These are phyloP conservation scores for Metarhizium robertsii DNA, from an alignment of 2,329 filamentous ascomycete species.

Conservation along the genomic window DNA sequence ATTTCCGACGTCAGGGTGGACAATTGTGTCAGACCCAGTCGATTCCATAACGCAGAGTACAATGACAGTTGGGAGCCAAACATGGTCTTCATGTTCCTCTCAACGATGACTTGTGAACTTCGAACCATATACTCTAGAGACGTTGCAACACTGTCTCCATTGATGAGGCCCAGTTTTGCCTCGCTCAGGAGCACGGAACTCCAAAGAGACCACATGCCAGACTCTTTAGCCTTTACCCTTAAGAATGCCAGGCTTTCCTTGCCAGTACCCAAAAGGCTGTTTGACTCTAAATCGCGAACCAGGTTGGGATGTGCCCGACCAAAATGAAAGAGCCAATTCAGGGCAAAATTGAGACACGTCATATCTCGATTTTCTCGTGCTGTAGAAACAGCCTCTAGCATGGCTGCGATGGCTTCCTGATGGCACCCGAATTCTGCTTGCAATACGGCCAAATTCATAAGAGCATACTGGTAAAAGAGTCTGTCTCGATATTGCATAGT, in stretches of 20 bases:
- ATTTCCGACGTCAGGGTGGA: constrained; percentile 58
- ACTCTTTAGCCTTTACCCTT: constrained; percentile 76
- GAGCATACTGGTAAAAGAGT: constrained; percentile 85
- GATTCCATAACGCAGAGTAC: constrained; percentile 62
- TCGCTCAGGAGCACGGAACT: constrained; percentile 79
- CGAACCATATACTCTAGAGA: constrained; percentile 74
- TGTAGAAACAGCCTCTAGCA: constrained; percentile 92
- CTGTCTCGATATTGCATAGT: constrained; percentile 79
- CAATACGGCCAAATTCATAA: constrained; percentile 86
- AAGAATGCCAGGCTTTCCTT: constrained; percentile 77
- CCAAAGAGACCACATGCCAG: constrained; percentile 76
- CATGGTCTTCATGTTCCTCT: constrained; percentile 62
- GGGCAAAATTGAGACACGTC: constrained; percentile 84
- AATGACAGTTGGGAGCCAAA: constrained; percentile 68
- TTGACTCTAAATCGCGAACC: constrained; percentile 60
- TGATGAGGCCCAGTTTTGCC: constrained; percentile 67
- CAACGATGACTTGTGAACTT: constrained; percentile 72
- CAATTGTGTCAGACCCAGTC: constrained; percentile 54
- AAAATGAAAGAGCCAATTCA: constrained; percentile 95
- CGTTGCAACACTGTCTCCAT: constrained; percentile 53
- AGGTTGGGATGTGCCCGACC: constrained; percentile 73
- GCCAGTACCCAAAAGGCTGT: constrained; percentile 66
- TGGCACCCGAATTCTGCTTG: constrained; percentile 94
- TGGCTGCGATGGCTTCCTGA: constrained; percentile 80
- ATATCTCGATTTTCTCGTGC: constrained; percentile 89